Evolutionary conservation across 2,329 filamentous ascomycete species (phyloP), one percentile per base, ranked within the genome.

Genomic region (Triangularia setosa): DNA sequence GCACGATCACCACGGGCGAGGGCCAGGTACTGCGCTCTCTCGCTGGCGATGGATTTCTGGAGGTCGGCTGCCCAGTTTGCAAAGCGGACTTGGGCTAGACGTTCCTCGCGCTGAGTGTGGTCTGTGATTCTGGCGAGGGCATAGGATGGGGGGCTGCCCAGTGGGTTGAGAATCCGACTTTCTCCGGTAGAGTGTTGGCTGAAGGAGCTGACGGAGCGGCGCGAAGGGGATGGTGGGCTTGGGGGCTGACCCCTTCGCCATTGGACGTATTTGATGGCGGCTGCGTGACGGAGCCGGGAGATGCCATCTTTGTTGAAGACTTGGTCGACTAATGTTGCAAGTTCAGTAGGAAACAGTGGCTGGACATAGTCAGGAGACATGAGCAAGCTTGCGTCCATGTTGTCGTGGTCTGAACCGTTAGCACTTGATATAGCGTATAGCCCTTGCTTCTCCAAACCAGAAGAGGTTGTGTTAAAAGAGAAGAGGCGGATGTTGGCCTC

Each of bases 331-430:
- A 98, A 80, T 8, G 79, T 76, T 4, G 76, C 72, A 1, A 98
- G 84, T 52, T 98, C 93, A 8, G 92, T 95, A 0, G 85, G 77
- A 2, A 91, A 78, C 4, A 97, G 81, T 0, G 94, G 94, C 66
- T 92, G 89, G 14, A 95, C 81, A 73, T 97, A 98, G 71, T 95
- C 91, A 0, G 93, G 89, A 63, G 89, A 93, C 94, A 98, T 98
- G 18, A 98, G 83, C 0, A 96, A 81, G 72, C 92, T 97, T 18
- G 93, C 94, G 74, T 98, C 94, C 89, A 98, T 96, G 53, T 84
- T 87, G 44, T 97, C 92, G 65, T 87, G 79, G 71, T 97, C 92
- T 23, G 85, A 84, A 1, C 84, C 86, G 24, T 85, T 81, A 12
- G 85, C 85, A 21, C 90, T 95, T 1, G 94, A 97, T 21, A 97